A percentile compares a stretch with the other conserved stretches of the same genome.
phyloP scores from a whole-genome alignment of 768 basidiomycete genomes.

The Suillus decipiens region DNA sequence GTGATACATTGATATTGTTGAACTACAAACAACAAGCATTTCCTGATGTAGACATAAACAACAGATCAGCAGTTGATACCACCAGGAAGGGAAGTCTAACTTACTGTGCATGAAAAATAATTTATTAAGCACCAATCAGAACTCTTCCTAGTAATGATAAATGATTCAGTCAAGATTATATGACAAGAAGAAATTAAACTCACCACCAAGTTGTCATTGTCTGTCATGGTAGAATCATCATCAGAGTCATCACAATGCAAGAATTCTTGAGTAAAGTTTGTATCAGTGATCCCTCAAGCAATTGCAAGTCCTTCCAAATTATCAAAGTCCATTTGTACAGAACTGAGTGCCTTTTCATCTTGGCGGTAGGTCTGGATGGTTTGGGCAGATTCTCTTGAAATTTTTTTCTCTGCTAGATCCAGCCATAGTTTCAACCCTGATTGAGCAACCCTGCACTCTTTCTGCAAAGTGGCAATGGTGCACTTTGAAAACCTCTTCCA shows the following conservation, averaged over 20 bases:
- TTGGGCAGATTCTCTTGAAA: background rate
- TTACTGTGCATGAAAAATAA: background rate
- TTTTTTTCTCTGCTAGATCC: background rate
- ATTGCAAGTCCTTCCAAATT: background rate
- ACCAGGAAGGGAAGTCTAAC: background rate
- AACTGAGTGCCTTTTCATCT: background rate
- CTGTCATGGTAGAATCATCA: background rate
- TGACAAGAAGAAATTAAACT: background rate
- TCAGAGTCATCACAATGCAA: background rate
- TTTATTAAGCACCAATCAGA: background rate
- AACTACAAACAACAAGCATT: background rate
- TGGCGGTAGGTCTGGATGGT: background rate
- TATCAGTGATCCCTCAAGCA: background rate
- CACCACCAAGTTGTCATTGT: background rate
- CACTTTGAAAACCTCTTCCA: background rate
- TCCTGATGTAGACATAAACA: background rate
- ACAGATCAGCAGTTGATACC: background rate
- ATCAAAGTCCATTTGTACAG: background rate
- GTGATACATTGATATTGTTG: background rate
- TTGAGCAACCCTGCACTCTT: background rate
- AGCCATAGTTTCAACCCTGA: background rate
- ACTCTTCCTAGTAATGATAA: background rate
- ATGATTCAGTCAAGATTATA: background rate
- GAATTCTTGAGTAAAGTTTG: background rate
- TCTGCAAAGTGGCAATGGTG: background rate